Evolutionary conservation across 2,329 filamentous ascomycete genomes (phyloP).

Genomic region (Fusarium kyushuense): DNA sequence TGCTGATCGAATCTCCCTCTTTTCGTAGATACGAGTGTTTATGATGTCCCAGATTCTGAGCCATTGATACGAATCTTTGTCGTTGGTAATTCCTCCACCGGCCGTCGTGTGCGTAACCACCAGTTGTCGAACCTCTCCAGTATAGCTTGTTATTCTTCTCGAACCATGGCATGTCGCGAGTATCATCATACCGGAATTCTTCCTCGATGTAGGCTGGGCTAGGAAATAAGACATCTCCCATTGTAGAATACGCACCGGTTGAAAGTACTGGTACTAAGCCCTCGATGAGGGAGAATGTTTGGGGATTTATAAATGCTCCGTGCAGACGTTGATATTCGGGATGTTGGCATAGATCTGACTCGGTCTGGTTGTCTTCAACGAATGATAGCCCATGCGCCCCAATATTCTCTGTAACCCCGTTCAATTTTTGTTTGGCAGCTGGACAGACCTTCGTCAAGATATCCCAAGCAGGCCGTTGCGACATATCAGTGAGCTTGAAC

Average conservation of each 20-base stretch:
- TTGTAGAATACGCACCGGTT: constrained; percentile 58
- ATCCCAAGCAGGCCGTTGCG: constrained; percentile 49
- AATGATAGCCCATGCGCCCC: constrained; percentile 53
- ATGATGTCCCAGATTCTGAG: constrained; percentile 49
- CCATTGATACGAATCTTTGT: constrained; percentile 58
- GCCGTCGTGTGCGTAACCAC: constrained; percentile 54
- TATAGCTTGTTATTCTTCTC: constrained; percentile 64
- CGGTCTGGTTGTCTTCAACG: constrained; percentile 46
- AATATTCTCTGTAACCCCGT: background rate
- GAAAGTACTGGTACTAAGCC: constrained; percentile 61
- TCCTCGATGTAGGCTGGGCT: constrained; percentile 62
- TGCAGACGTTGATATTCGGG: constrained; percentile 58
- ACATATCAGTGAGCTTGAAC: constrained; percentile 47
- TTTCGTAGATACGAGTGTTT: constrained; percentile 52
- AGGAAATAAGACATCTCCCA: constrained; percentile 65
- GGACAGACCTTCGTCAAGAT: constrained; percentile 50
- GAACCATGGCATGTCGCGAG: constrained; percentile 60
- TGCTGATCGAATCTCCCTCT: constrained; percentile 28
- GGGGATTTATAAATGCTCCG: constrained; percentile 59
- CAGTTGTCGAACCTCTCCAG: constrained; percentile 69
- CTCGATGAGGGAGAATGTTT: constrained; percentile 56
- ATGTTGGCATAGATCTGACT: constrained; percentile 59
- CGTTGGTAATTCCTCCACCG: constrained; percentile 61
- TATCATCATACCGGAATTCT: constrained; percentile 57
- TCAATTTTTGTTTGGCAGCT: background rate